A percentile compares a stretch with the other conserved stretches of the same genome.
Conservation (phyloP, 768 basidiomycete species). For the Gloeostereum incarnatum region DNA sequence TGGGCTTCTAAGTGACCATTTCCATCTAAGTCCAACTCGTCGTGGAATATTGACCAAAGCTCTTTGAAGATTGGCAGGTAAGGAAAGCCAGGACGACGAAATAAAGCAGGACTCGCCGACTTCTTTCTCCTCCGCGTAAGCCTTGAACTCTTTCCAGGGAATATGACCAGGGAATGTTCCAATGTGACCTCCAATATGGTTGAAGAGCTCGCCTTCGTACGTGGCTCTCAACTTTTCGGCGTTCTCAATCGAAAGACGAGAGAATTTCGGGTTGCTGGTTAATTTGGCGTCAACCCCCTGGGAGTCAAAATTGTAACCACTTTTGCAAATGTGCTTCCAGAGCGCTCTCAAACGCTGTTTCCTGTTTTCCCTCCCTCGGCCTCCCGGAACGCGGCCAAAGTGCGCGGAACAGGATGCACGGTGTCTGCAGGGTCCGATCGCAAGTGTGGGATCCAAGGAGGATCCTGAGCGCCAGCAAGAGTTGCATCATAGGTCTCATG, state of each 20-base stretch:
- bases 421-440: slow-evolving; percentile 40
- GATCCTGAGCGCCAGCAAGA: slow-evolving; percentile 42
- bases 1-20: slow-evolving; percentile 72
- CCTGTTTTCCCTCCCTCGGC: slow-evolving; percentile 46
- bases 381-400: slow-evolving; percentile 53
- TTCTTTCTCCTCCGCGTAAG: slow-evolving; percentile 77
- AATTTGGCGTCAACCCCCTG: too few relatives aligned
- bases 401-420: slow-evolving; percentile 22
- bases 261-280: too few relatives aligned
- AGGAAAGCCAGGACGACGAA: slow-evolving; percentile 9
- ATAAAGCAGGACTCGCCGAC: slow-evolving; percentile 47
- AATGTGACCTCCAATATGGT: slow-evolving; percentile 36
- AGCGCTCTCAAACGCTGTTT: slow-evolving; percentile 51
- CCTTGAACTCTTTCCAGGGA: slow-evolving; percentile 63
- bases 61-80: slow-evolving; percentile 44
- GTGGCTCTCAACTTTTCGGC: slow-evolving; percentile 56
- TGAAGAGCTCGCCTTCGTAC: slow-evolving; percentile 73
- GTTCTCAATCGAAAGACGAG: slow-evolving; percentile 46
- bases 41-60: slow-evolving; percentile 86
- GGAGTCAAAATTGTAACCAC: too few relatives aligned
- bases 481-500: slow-evolving; percentile 46
- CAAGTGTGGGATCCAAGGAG: slow-evolving; percentile 48
- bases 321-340: slow-evolving; percentile 48
- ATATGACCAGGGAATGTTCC: slow-evolving; percentile 35
- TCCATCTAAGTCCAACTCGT: slow-evolving; percentile 84